Conservation (phyloP, 495 filamentous ascomycete species). For the Articulospora tetracladia region DNA sequence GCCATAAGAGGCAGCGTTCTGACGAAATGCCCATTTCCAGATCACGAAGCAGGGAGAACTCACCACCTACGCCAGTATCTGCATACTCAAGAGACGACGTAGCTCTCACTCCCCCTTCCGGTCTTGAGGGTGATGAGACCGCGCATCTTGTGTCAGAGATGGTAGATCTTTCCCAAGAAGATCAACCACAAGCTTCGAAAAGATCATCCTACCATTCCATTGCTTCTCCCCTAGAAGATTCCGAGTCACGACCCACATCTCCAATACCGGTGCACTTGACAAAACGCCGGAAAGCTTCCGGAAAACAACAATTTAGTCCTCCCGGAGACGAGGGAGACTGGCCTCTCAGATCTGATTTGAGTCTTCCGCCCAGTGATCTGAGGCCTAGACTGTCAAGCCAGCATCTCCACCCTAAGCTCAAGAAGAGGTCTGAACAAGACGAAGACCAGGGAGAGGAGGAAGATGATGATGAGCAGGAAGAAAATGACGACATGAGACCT, state of each 20-base stretch:
- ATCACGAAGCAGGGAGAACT: conserved; percentile 10
- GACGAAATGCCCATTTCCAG: conserved; percentile 8
- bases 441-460: neutral
- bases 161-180: neutral
- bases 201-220: neutral
- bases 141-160: neutral
- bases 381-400: neutral
- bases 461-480: neutral
- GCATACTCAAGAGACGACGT: conserved; percentile 12
- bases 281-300: neutral
- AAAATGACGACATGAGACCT: neutral
- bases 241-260: neutral
- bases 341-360: neutral
- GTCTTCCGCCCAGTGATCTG: neutral
- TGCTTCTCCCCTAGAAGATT: neutral
- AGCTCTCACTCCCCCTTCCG: conserved; percentile 18
- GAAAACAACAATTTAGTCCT: neutral
- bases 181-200: neutral
- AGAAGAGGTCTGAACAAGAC: neutral
- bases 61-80: conserved; percentile 18
- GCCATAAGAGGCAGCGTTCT: conserved; percentile 8
- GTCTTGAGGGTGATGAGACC: conserved; percentile 4
- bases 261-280: neutral
- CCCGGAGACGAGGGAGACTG: neutral
- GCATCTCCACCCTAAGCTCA: neutral